phyloP scores from a whole-genome alignment of 768 basidiomycete genomes.

The Cystofilobasidium bisporidii region DNA sequence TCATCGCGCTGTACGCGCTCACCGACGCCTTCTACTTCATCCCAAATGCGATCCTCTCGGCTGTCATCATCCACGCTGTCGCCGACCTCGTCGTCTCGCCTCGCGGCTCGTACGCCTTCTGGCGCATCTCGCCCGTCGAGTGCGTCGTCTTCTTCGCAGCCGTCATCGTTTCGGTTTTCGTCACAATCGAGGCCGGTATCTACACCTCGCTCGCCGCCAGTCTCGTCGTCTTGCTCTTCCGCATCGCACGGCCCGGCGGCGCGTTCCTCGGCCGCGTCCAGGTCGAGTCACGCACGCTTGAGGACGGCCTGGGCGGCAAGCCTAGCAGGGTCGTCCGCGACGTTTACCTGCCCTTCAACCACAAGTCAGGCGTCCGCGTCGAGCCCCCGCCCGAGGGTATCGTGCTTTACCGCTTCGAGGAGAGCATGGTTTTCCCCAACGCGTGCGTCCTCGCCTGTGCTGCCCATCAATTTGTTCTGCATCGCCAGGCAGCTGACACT shows the following conservation, averaged over 20 bases:
- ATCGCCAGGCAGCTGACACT: no score
- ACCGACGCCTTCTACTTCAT: constrained; percentile 67
- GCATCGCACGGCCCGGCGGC: constrained; percentile 81
- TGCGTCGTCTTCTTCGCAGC: constrained; percentile 44
- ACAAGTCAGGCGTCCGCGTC: constrained; percentile 51
- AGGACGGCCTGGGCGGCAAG: constrained; percentile 13
- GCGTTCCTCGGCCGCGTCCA: constrained; percentile 80
- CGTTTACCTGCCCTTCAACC: constrained; percentile 68
- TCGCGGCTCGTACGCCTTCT: constrained; percentile 69
- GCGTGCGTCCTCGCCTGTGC: not conserved
- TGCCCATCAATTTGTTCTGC: no score
- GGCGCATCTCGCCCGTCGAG: constrained; percentile 60
- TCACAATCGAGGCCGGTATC: constrained; percentile 60
- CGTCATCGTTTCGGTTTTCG: constrained; percentile 55
- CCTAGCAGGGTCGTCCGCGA: constrained; percentile 47
- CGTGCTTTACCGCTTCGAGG: constrained; percentile 60
- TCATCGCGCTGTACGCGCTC: constrained; percentile 86
- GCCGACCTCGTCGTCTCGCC: constrained; percentile 69
- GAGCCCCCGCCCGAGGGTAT: constrained; percentile 73
- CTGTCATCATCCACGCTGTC: constrained; percentile 39
- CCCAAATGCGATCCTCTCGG: constrained; percentile 13
- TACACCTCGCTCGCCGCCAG: constrained; percentile 63
- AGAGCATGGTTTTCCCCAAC: not conserved
- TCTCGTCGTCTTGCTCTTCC: constrained; percentile 65
- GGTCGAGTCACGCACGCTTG: constrained; percentile 37